These are phyloP conservation scores for Xylariales sp. DNA, from an alignment of 2,329 filamentous ascomycete species.

Conservation along the genomic window DNA sequence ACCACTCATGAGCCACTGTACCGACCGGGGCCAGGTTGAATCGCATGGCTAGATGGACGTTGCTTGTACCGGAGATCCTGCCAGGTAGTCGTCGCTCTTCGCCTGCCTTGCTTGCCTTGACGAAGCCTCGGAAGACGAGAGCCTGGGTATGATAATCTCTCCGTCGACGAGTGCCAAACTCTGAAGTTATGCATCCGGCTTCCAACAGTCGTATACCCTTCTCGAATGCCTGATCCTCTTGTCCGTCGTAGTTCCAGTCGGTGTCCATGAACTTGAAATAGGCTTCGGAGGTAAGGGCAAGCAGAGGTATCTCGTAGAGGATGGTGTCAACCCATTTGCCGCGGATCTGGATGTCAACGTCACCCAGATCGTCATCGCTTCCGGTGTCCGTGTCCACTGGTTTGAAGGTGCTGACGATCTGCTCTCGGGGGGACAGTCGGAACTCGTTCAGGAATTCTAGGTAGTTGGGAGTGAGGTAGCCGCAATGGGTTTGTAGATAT, in stretches of 20 bases:
- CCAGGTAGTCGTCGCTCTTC: slow-evolving; percentile 61
- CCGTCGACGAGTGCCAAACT: slow-evolving; percentile 86
- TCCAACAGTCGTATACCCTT: slow-evolving; percentile 78
- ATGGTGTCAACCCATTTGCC: slow-evolving; percentile 94
- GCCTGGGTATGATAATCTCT: slow-evolving; percentile 95
- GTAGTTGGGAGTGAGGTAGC: slow-evolving; percentile 74
- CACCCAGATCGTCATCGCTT: slow-evolving; percentile 63
- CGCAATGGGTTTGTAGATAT: slow-evolving; percentile 74
- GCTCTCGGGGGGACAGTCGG: slow-evolving; percentile 72
- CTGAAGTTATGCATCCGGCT: slow-evolving; percentile 82
- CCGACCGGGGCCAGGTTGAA: slow-evolving; percentile 81
- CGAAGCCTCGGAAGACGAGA: slow-evolving; percentile 82
- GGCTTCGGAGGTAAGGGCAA: slow-evolving; percentile 88
- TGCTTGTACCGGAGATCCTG: slow-evolving; percentile 83
- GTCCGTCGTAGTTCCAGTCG: slow-evolving; percentile 84
- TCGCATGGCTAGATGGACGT: slow-evolving; percentile 95
- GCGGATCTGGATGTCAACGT: slow-evolving; percentile 70
- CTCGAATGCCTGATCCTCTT: slow-evolving; percentile 76
- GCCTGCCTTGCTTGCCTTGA: slow-evolving; percentile 69
- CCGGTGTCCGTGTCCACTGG: slow-evolving; percentile 52
- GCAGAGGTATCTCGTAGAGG: slow-evolving; percentile 91
- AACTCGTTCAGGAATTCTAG: slow-evolving; percentile 79
- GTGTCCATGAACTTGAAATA: slow-evolving; percentile 96
- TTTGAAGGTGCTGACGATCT: slow-evolving; percentile 68
- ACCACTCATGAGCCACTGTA: slow-evolving; percentile 95